Evolutionary conservation across 2,329 filamentous ascomycete species (phyloP).

Genomic region (Phialocephala subalpina): DNA sequence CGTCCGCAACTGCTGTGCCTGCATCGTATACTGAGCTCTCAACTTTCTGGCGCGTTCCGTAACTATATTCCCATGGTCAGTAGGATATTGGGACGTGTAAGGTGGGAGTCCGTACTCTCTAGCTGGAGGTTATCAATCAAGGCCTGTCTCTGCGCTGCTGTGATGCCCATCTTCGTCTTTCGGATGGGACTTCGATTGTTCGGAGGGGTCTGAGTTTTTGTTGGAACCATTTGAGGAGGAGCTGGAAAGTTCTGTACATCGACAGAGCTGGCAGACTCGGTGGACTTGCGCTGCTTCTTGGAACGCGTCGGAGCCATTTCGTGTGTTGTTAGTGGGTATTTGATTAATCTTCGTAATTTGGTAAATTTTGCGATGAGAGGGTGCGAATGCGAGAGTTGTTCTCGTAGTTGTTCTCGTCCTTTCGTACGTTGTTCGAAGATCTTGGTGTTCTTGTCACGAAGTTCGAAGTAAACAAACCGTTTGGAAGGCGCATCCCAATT

Average conservation of each 20-base stretch:
- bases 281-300: constrained; percentile 57
- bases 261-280: constrained; percentile 40
- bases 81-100: no score
- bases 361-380: neutral
- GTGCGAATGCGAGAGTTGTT: constrained; percentile 2
- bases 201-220: constrained; percentile 50
- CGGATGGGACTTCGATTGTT: constrained; percentile 65
- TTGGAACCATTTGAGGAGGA: constrained; percentile 39
- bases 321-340: constrained; percentile 28
- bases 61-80: no score
- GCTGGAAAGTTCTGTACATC: constrained; percentile 41
- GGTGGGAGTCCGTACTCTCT: constrained; percentile 69
- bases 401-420: constrained; percentile 4
- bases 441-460: constrained; percentile 13
- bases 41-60: constrained; percentile 88
- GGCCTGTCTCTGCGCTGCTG: constrained; percentile 80
- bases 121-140: constrained; percentile 89
- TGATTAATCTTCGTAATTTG: constrained; percentile 30
- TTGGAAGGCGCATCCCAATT: constrained; percentile 30
- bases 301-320: constrained; percentile 57
- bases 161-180: constrained; percentile 68
- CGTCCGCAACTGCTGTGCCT: constrained; percentile 84
- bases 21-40: constrained; percentile 86
- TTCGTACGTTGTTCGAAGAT: constrained; percentile 12
- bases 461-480: constrained; percentile 52